phyloP scores from a whole-genome alignment of 208 protist species.

The Porcisia hertigi region DNA sequence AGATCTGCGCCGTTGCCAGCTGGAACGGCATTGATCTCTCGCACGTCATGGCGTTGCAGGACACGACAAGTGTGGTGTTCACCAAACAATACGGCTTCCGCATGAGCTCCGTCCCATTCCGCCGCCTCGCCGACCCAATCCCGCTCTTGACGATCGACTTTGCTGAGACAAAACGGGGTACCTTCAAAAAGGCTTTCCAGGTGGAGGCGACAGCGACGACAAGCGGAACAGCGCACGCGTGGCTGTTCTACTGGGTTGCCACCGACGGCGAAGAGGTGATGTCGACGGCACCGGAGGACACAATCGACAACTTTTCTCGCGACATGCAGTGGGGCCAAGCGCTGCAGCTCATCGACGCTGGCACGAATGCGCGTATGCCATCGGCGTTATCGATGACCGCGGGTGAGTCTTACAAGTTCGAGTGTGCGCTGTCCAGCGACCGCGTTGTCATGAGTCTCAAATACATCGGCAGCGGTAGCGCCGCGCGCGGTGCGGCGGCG shows the following conservation, averaged over 20 bases:
- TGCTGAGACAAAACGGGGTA: slow-evolving; percentile 32
- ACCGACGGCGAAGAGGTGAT: slow-evolving; percentile 55
- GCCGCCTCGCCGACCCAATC: slow-evolving; percentile 68
- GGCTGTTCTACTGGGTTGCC: slow-evolving; percentile 85
- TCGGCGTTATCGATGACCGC: slow-evolving; percentile 45
- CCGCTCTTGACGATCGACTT: slow-evolving; percentile 88
- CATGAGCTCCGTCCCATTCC: slow-evolving; percentile 84
- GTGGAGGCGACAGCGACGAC: slow-evolving; percentile 56
- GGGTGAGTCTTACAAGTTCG: slow-evolving; percentile 56
- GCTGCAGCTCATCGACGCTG: slow-evolving; percentile 84
- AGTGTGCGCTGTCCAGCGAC: slow-evolving; percentile 64
- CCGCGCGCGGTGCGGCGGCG: not conserved
- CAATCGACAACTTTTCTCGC: slow-evolving; percentile 88
- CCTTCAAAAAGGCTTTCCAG: slow-evolving; percentile 36
- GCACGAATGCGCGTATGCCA: slow-evolving; percentile 48
- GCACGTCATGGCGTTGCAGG: slow-evolving; percentile 86
- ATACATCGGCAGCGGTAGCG: slow-evolving; percentile 13
- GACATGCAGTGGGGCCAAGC: slow-evolving; percentile 96
- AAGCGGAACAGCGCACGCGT: slow-evolving; percentile 73
- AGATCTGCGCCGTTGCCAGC: slow-evolving; percentile 74
- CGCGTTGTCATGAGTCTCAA: slow-evolving; percentile 70
- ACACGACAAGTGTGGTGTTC: slow-evolving; percentile 91
- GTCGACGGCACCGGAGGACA: slow-evolving; percentile 86
- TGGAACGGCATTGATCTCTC: slow-evolving; percentile 87
- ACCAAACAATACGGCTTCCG: slow-evolving; percentile 95